Base-by-base conservation (phyloP, 2,329 filamentous ascomycete species). In the Curvularia lunata region DNA sequence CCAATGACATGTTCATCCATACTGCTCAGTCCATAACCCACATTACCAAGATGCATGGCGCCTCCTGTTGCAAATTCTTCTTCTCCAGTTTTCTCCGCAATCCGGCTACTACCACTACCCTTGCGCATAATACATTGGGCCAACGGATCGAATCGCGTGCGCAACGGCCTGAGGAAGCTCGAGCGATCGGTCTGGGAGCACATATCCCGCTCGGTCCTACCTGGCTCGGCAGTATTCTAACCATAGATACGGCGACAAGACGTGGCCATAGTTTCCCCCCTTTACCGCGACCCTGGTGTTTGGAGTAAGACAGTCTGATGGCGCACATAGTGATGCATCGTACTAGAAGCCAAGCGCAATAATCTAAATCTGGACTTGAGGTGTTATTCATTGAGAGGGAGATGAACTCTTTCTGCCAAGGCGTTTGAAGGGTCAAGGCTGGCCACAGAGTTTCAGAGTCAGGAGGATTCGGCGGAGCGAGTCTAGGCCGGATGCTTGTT, bases 61-160 rank as follows among this genome's bases (percentile, higher is more conserved):
- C 32, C 47, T 49, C 30, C 47, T 9, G 16, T 40, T 49, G 13
- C 13, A 23, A 27, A 21, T 49, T 34, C 47, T 49, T 18, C 25
- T 23, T 13, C 47, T 40, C 47, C 47, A 40, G 32, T 9, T 37
- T 49, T 49, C 47, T 49, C 47, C 34, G 34, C 47, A 49, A 19
- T 23, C 28, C 28, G 12, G 10, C 23, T 5, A 27, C 13, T 43
- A 25, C 9, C n/a, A 21, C 23, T 18, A 30, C 47, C 47, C 47
- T 40, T 18, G 47, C 19, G 8, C 8, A 34, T 48, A 48, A n/a
- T n/a, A 8, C 4, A 4, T 5, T 25, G 32, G 32, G 21, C 23
- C 18, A 34, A 13, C 34, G 7, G 5, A 34, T 47, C 27, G 27
- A 30, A 46, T 19, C 27, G 25, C 16, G 13, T 9, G 32, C 27